Evolutionary conservation across 2,329 filamentous ascomycete genomes (phyloP), one percentile per base, ranked within the genome.

Genomic region (Colletotrichum navitas): DNA sequence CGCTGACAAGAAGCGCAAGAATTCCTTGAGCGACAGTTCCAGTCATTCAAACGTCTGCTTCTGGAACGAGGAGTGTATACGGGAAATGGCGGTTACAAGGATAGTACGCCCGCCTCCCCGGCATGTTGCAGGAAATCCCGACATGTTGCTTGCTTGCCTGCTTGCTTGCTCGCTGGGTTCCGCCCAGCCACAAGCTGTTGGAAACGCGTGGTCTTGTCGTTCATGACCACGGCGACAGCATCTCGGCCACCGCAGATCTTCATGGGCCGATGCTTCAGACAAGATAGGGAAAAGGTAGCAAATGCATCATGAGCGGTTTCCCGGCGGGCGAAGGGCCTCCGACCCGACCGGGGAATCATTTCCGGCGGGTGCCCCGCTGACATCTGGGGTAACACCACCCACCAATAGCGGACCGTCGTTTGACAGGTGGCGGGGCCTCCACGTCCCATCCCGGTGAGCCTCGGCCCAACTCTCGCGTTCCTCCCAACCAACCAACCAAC

Each of bases 381-480:
- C 59, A 68, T 63, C 59, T 59, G 65, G 68, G 68, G 68, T 63
- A 71, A 5, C 52, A 52, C 68, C 68, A 5, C 59, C 59, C 68
- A n/a, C 59, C 58, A 54, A 63, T 68, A 34, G 64, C 58, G 52
- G 49, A 12, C 39, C 51, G 47, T 58, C 51, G 26, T 34, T 45
- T 68, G 47, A 26, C 61, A 29, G 32, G 26, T 43, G 18, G 7
- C 21, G 18, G 41, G 41, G 24, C n/a, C 21, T 52, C 34, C 16
- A 24, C 7, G 1, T 18, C 3, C 14, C 39, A 61, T 49, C 52
- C 67, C 55, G 29, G 47, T 14, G 65, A 71, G 65, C 68, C 66
- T 68, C 68, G 68, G 68, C 29, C 55, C 62, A 70, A 26, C 24
- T 51, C 32, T 24, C n/a, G n/a, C 12, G 5, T 14, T 52, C 47